These are phyloP conservation scores for Takashimella tepidaria DNA, from an alignment of 1,284 basidiomycete genomes.

Conservation along the genomic window DNA sequence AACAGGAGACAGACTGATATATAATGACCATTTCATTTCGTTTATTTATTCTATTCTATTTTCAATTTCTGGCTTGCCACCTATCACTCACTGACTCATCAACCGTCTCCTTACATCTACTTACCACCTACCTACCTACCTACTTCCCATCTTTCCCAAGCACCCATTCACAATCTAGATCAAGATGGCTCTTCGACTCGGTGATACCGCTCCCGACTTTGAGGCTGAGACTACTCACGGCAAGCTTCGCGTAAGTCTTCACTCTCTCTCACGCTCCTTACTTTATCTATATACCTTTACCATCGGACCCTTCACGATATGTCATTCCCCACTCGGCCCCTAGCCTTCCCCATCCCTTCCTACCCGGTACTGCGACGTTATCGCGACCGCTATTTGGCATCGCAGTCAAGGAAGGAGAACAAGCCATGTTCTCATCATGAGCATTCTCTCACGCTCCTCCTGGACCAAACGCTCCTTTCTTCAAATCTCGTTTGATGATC, in stretches of 20 bases:
- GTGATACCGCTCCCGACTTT: conserved; percentile 43
- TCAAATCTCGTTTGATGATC: neutral
- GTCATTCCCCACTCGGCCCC: neutral
- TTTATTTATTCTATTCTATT: no score
- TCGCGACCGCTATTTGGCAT: no score
- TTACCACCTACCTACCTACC: neutral
- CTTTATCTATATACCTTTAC: no score
- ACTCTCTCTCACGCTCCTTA: no score
- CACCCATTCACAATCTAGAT: conserved; percentile 21
- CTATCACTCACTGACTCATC: conserved; percentile 2
- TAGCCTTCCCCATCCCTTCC: neutral
- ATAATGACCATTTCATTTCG: no score
- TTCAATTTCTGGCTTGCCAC: no score
- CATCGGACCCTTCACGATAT: no score
- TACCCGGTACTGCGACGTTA: no score
- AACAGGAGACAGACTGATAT: no score
- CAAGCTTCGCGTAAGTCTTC: no score
- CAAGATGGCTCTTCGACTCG: conserved; percentile 43
- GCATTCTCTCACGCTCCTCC: neutral
- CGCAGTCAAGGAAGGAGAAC: no score
- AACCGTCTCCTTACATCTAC: neutral
- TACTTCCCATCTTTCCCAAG: conserved; percentile 1
- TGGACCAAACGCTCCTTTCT: neutral
- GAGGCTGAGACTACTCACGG: conserved; percentile 10
- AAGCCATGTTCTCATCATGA: no score